Evolutionary conservation across 192 early-diverging fungal species (phyloP), one percentile per base, ranked within the genome.

Genomic region (Coemansia sp.): DNA sequence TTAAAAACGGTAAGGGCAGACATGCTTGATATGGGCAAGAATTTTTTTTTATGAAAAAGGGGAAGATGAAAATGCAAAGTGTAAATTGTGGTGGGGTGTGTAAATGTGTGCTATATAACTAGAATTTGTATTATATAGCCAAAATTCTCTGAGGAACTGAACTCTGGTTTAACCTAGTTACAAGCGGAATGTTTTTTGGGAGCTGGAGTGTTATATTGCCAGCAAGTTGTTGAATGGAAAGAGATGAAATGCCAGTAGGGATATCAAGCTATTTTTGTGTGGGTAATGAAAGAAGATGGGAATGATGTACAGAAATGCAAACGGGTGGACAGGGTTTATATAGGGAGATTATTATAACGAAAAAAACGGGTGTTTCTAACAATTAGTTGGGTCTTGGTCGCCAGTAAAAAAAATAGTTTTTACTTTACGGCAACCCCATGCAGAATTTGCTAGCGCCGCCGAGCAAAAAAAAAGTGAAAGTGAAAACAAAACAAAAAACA

Each of bases 21-120:
- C 59, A 60, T 71, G 60, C 38, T 71, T 38, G 61, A 48, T 55
- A 29, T 20, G 20, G 2, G 5, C 16, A 45, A 45, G 42, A 14
- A 14, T 5, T 2, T 2, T 45, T 45, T 45, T 5, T 45, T 45
- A 16, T 45, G 12, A 14, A 45, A 14, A 51, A n/a, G n/a, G n/a
- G n/a, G n/a, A n/a, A n/a, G 61, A 16, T 45, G 42, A 45, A 11
- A 7, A 38, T 45, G 42, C 42, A 45, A 45, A 11, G 42, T 45
- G 5, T 22, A n/a, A n/a, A n/a, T n/a, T n/a, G n/a, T n/a, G 51
- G 18, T 54, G 51, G 4, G 16, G 18, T 11, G 20, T 5, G 2
- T 5, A 29, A 22, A 22, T 54, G 22, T 16, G 51, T 30, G 29
- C 51, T 25, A 30, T 22, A 54, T 7, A 45, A 45, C 42, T 45